Evolutionary conservation across 2,329 filamentous ascomycete genomes (phyloP), one percentile per base, ranked within the genome.

Genomic region (Venturia nashicola): DNA sequence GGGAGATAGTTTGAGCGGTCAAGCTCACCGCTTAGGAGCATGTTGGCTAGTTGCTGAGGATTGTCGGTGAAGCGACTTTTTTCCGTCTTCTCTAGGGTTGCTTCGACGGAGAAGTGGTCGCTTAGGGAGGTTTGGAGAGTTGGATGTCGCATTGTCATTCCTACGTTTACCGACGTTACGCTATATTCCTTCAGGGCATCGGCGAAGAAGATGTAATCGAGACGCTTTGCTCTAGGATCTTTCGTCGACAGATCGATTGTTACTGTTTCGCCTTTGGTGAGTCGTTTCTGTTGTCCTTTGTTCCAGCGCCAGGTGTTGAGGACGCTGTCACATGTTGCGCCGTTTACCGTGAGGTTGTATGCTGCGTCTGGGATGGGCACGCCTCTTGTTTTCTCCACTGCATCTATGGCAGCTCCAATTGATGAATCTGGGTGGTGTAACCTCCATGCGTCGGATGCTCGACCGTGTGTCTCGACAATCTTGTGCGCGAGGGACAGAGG

Each of bases 301-400:
- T 85, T 81, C 93, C 93, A 97, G 54, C 92, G 83, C 94, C 94
- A 99, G 3, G 93, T 96, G 74, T 97, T 97, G 71, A 89, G 85
- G 11, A 86, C 83, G 65, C 86, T 88, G 72, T 97, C 90, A 70
- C 91, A 96, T 1, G 94, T 96, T 32, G 88, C 86, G 32, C 94
- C 94, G 73, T 97, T 96, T 69, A 87, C 84, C 11, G 77, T 72
- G 16, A 97, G 77, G 76, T 96, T 97, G 76, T 85, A 88, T 62
- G 86, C 82, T 3, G 90, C 91, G 0, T 84, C 87, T 0, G 93
- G 92, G 39, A 91, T 80, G 0, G 86, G 85, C 32, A 81, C 79
- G 32, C 83, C 80, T 39, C 91, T 81, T 32, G 83, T 80, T 70
- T 83, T 80, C 72, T 96, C 91, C 3, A 83, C 79, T 2, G 81